Evolutionary conservation across 495 filamentous ascomycete genomes (phyloP).

Genomic region (Friedmanniomyces simplex): DNA sequence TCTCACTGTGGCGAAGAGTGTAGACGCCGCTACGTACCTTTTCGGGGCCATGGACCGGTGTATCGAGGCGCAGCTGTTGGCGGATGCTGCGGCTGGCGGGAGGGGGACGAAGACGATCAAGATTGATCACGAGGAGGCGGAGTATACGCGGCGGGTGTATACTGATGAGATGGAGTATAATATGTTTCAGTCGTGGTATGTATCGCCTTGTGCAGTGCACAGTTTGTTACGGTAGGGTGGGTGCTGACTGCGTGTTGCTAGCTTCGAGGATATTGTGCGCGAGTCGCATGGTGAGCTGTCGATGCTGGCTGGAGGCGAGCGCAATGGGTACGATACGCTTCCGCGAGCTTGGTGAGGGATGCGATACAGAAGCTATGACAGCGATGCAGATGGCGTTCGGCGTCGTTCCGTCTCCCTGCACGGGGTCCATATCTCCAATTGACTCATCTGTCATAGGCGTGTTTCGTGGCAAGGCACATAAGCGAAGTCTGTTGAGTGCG

Average conservation of each 20-base stretch:
- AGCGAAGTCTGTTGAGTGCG: no score
- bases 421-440: no score
- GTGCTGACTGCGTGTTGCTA: background rate
- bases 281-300: conserved; percentile 14
- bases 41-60: conserved; percentile 63
- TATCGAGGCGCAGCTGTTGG: conserved; percentile 61
- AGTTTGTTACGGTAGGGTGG: no score
- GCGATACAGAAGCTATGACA: no score
- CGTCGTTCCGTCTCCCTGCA: no score
- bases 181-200: conserved; percentile 18
- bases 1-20: conserved; percentile 33
- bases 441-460: no score
- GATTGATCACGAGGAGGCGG: conserved; percentile 60
- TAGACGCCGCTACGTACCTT: conserved; percentile 52
- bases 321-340: conserved; percentile 12
- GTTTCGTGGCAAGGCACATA: no score
- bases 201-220: no score
- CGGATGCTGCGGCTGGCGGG: conserved; percentile 61
- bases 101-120: conserved; percentile 54
- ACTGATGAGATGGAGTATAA: conserved; percentile 21
- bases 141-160: conserved; percentile 38
- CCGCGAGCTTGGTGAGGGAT: conserved; percentile 7
- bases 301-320: conserved; percentile 13
- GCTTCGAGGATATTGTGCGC: conserved; percentile 15
- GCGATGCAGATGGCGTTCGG: no score